Evolutionary conservation across 2,329 filamentous ascomycete genomes (phyloP), one percentile per base, ranked within the genome.

Genomic region (Cryphonectria nitschkei): DNA sequence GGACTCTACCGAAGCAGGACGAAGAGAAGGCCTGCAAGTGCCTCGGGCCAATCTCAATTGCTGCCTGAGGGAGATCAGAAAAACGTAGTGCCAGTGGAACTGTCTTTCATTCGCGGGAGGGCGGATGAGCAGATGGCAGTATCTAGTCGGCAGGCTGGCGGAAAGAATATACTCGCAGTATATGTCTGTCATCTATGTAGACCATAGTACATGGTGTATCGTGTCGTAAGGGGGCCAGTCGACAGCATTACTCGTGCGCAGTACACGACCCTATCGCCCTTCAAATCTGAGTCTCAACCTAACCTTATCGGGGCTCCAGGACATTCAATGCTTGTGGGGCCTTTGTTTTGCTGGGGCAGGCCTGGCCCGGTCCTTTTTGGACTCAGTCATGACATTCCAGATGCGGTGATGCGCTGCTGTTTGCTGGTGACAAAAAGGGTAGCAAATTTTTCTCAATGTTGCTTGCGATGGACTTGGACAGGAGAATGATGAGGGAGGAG

Each of bases 361-460:
- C 65, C 71, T 70, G 63, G 68, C 61, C 71, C 66, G 65, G 65
- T 72, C 69, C 63, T 71, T 70, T 72, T 66, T 66, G 63, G 13
- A 8, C 39, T 50, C 37, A 29, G 19, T 50, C 65, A 68, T 71
- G 54, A 50, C 66, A 70, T 66, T 71, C 71, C 65, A 69, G 61
- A 68, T 37, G 32, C 34, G 26, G 22, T 54, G 70, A 65, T 68
- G 61, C 68, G 58, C 64, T 60, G 56, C 56, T 60, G 52, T 54
- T 9, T 54, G 50, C n/a, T 54, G 52, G n/a, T 0, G 22, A n/a
- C n/a, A 14, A n/a, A n/a, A 26, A 14, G 14, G 52, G 29, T 32
- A 26, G 14, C 11, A 58, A 29, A 58, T 29, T 58, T 58, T 58
- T 32, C 26, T 32, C 19, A 58, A 60, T 63, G 62, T 62, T 69